Conservation (phyloP, 345 rosid species). For the Moricandia arvensis region DNA sequence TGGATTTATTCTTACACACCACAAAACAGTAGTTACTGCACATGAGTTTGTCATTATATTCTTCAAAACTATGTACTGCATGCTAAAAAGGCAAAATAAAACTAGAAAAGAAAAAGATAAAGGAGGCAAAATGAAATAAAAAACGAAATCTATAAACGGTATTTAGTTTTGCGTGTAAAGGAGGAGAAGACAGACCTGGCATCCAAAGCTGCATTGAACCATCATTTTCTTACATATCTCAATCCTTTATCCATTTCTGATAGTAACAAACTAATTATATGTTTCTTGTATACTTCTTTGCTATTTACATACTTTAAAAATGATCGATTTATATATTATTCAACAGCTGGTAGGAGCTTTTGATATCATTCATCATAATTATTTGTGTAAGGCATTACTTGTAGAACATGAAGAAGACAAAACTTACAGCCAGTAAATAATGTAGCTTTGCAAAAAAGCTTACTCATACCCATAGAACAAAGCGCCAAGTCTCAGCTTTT, state of each 20-base stretch:
- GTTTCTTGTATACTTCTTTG: not conserved
- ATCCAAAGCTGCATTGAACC: constrained; percentile 28
- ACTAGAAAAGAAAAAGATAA: constrained; percentile 24
- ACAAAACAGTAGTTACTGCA: not conserved
- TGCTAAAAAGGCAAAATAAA: constrained; percentile 9
- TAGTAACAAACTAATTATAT: not conserved
- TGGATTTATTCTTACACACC: not conserved
- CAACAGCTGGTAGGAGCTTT: not conserved
- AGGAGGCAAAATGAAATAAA: constrained; percentile 14
- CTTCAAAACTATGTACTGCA: constrained; percentile 1
- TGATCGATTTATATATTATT: not conserved
- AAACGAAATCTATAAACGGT: constrained; percentile 23
- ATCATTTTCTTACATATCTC: constrained; percentile 13
- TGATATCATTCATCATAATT: not conserved
- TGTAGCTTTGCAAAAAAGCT: not conserved
- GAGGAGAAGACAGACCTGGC: constrained; percentile 28
- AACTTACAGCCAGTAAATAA: not conserved
- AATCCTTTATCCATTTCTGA: not conserved
- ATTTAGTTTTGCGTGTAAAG: constrained; percentile 38
- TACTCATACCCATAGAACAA: not conserved
- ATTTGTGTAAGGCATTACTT: not conserved
- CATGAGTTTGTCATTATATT: not conserved
- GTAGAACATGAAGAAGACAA: not conserved
- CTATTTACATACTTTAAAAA: not conserved
- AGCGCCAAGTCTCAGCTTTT: constrained; percentile 26